Percentiles rank a stretch among this genome's conserved stretches.
phyloP scores from a whole-genome alignment of 2,329 filamentous ascomycete genomes.

The Aureobasidium lini region DNA sequence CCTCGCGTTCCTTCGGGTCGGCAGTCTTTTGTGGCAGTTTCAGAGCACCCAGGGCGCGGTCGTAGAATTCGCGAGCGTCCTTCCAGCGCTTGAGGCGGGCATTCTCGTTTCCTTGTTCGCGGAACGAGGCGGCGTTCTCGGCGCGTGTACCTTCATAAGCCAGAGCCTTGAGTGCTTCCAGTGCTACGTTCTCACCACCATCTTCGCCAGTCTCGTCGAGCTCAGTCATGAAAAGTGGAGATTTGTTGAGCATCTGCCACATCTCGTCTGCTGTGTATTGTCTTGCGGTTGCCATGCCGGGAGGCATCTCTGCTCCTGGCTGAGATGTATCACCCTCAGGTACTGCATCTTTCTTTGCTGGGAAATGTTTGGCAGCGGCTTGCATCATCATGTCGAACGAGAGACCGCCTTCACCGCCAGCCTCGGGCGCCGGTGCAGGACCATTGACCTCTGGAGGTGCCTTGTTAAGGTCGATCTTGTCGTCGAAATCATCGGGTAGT shows the following conservation, averaged over 20 bases:
- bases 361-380: conserved; percentile 11
- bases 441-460: conserved; percentile 16
- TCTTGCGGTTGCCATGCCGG: conserved; percentile 50
- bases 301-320: conserved; percentile 45
- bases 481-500: conserved; percentile 44
- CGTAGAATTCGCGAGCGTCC: conserved; percentile 88
- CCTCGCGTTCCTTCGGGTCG: conserved; percentile 32
- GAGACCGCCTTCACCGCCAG: conserved; percentile 28
- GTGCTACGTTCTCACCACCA: conserved; percentile 66
- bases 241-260: conserved; percentile 57
- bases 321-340: conserved; percentile 16
- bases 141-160: conserved; percentile 86
- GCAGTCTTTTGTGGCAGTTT: conserved; percentile 51
- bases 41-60: conserved; percentile 71
- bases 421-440: conserved; percentile 18
- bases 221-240: conserved; percentile 92
- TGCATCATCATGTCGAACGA: conserved; percentile 25
- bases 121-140: conserved; percentile 78
- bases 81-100: conserved; percentile 66
- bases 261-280: conserved; percentile 54
- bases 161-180: conserved; percentile 82
- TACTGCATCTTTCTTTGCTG: conserved; percentile 13
- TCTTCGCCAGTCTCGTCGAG: conserved; percentile 54
- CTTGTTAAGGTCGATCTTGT: conserved; percentile 35
- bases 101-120: conserved; percentile 85